phyloP scores from a whole-genome alignment of 768 basidiomycete genomes.

The Clitopilus hobsonii region DNA sequence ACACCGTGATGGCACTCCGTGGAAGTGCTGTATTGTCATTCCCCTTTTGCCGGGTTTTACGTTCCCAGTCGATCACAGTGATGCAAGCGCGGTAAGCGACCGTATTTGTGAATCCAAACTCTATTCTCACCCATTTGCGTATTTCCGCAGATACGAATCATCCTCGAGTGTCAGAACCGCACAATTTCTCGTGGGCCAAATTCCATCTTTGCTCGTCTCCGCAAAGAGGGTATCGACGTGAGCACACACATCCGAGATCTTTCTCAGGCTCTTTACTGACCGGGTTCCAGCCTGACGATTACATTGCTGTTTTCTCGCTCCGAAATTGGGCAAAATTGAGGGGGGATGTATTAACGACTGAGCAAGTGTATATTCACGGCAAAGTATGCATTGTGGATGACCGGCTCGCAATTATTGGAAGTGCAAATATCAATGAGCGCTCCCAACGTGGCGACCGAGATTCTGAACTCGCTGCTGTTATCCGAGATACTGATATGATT shows the following conservation, averaged over 20 bases:
- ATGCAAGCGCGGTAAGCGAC: conserved; percentile 79
- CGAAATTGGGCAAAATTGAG: conserved; percentile 93
- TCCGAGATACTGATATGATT: conserved; percentile 96
- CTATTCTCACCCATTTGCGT: conserved; percentile 1
- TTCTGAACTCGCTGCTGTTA: conserved; percentile 89
- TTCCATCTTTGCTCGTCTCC: conserved; percentile 84
- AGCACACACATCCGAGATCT: conserved; percentile 17
- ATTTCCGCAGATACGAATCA: conserved; percentile 72
- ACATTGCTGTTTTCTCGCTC: conserved; percentile 87
- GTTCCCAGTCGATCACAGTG: conserved; percentile 87
- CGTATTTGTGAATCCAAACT: neutral
- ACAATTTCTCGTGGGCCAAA: conserved; percentile 85
- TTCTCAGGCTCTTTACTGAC: neutral
- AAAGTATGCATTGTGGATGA: conserved; percentile 93
- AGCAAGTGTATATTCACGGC: conserved; percentile 91
- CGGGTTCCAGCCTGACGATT: conserved; percentile 72
- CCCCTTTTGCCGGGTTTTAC: conserved; percentile 92
- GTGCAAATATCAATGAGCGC: conserved; percentile 97
- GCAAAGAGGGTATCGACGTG: conserved; percentile 87
- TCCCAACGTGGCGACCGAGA: conserved; percentile 95
- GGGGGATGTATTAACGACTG: conserved; percentile 79
- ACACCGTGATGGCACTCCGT: conserved; percentile 71
- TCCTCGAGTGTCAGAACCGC: conserved; percentile 91
- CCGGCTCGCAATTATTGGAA: conserved; percentile 88
- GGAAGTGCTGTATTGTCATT: conserved; percentile 92